phyloP scores from a whole-genome alignment of 805 yeast genomes.

The Clavispora santaluciae region DNA sequence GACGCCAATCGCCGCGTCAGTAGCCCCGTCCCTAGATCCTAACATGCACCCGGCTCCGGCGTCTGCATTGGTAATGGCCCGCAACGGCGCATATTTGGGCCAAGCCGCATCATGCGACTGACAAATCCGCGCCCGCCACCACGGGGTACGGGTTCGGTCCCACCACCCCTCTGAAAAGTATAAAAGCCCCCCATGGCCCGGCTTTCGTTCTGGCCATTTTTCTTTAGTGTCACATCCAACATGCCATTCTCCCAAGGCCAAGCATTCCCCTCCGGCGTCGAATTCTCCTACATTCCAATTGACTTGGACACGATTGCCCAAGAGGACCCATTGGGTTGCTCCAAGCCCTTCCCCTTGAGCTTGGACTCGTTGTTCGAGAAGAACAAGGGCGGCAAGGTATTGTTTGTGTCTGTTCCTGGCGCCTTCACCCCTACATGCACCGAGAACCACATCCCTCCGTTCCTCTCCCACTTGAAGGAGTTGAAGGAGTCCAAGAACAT shows the following conservation, averaged over 20 bases:
- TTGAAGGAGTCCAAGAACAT: slow-evolving; percentile 27
- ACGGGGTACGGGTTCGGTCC: slow-evolving; percentile 1
- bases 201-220: not conserved
- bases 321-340: slow-evolving; percentile 29
- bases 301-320: slow-evolving; percentile 20
- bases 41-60: no score
- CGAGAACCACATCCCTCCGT: slow-evolving; percentile 40
- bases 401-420: slow-evolving; percentile 40
- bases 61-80: no score
- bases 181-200: not conserved
- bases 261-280: slow-evolving; percentile 29
- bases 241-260: slow-evolving; percentile 24
- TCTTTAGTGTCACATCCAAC: not conserved
- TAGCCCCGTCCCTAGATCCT: no score
- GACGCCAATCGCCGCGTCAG: no score
- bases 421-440: slow-evolving; percentile 44
- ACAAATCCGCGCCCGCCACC: not conserved
- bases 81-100: not conserved
- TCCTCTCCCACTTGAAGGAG: slow-evolving; percentile 24
- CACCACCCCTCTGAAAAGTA: not conserved
- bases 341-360: slow-evolving; percentile 29
- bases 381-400: slow-evolving; percentile 20
- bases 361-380: slow-evolving; percentile 29
- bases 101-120: not conserved
- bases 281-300: slow-evolving; percentile 36